These are phyloP conservation scores for Prinsepia uniflora DNA, from an alignment of 306 rosid genomes.

Conservation along the genomic window DNA sequence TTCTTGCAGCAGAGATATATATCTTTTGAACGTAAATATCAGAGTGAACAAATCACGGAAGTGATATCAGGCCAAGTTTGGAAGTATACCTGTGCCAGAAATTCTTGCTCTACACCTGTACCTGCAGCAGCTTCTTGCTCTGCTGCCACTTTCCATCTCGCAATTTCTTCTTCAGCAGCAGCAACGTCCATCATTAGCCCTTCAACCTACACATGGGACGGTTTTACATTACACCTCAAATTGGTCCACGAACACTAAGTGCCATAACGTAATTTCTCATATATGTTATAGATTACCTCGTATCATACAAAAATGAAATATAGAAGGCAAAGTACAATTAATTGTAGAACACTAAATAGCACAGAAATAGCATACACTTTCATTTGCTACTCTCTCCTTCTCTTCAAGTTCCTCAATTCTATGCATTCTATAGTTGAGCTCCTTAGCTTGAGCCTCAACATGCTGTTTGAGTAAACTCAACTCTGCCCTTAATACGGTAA, in stretches of 20 bases:
- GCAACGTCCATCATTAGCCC: constrained; percentile 98
- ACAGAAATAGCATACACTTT: constrained; percentile 56
- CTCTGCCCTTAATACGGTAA: constrained; percentile 88
- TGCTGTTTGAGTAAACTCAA: constrained; percentile 84
- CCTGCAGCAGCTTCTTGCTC: constrained; percentile 99
- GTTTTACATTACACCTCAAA: neutral
- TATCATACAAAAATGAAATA: constrained; percentile 11
- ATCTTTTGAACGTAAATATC: neutral
- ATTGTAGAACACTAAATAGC: constrained; percentile 6
- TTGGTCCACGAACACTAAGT: constrained; percentile 2
- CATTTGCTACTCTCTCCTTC: constrained; percentile 88
- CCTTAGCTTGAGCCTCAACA: constrained; percentile 75
- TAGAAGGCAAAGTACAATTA: constrained; percentile 2
- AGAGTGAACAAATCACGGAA: neutral
- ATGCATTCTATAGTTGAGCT: constrained; percentile 67
- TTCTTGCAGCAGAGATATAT: neutral
- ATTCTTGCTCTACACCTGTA: constrained; percentile 84
- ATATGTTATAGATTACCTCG: neutral
- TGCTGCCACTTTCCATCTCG: constrained; percentile 96
- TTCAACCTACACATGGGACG: constrained; percentile 51
- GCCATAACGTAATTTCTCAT: neutral
- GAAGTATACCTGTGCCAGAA: constrained; percentile 66
- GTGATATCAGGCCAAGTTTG: constrained; percentile 2
- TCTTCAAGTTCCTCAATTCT: constrained; percentile 84
- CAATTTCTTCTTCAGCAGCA: constrained; percentile 95